Evolutionary conservation across 306 rosid species (phyloP).

Genomic region (Luffa acutangula): DNA sequence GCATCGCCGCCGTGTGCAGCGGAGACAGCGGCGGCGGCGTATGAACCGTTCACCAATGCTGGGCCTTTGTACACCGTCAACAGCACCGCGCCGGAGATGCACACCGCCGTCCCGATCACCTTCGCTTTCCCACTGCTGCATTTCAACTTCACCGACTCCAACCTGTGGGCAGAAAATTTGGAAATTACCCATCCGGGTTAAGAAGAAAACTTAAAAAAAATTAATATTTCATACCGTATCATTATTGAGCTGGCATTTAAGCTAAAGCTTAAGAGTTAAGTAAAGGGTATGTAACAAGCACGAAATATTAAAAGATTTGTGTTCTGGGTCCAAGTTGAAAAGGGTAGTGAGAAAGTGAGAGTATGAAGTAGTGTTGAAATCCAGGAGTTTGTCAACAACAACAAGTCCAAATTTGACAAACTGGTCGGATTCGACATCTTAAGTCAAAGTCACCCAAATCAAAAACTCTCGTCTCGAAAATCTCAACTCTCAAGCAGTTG

Average conservation of each 20-base stretch:
- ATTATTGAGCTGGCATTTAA: not conserved
- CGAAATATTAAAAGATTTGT: not conserved
- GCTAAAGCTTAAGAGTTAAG: not conserved
- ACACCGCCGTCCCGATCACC: conserved; percentile 57
- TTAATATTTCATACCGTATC: too few relatives aligned
- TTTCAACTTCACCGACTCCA: conserved; percentile 63
- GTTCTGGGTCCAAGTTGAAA: not conserved
- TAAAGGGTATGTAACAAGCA: not conserved
- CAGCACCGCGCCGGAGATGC: conserved; percentile 53
- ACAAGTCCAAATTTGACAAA: not conserved
- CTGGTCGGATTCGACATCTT: not conserved
- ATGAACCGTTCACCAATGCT: conserved; percentile 30
- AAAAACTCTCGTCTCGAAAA: not conserved
- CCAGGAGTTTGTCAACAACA: not conserved
- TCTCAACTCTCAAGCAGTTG: not conserved
- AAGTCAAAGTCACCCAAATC: not conserved
- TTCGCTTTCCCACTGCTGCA: conserved; percentile 69
- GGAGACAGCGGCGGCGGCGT: conserved; percentile 6
- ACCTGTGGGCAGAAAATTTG: conserved; percentile 15
- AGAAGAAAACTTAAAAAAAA: too few relatives aligned
- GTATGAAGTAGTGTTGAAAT: not conserved
- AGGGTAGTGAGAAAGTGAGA: not conserved
- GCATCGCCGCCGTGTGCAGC: not conserved
- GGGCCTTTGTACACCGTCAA: conserved; percentile 59
- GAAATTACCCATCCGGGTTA: too few relatives aligned